Percentiles rank a stretch among this genome's conserved stretches.
phyloP scores from a whole-genome alignment of 1,284 basidiomycete genomes.

The Trichosporon ovoides region DNA sequence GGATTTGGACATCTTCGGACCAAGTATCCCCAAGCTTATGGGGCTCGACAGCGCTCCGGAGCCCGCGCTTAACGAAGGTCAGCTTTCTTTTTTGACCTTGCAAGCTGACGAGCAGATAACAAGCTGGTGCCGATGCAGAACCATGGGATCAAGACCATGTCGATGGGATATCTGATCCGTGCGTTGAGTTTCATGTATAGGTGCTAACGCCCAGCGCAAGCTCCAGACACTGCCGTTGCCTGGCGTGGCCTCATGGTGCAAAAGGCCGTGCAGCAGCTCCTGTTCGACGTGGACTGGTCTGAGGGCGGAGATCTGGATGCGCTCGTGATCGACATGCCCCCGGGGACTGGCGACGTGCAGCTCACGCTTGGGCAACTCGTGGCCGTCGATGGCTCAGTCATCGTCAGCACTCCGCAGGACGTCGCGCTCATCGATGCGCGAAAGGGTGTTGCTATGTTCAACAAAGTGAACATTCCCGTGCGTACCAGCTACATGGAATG shows the following conservation, averaged over 20 bases:
- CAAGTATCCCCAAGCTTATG: slow-evolving; percentile 92
- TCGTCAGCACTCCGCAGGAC: slow-evolving; percentile 94
- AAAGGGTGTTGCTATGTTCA: slow-evolving; percentile 90
- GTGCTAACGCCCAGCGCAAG: no score
- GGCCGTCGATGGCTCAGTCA: slow-evolving; percentile 75
- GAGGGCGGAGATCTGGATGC: slow-evolving; percentile 60
- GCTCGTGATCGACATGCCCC: slow-evolving; percentile 93
- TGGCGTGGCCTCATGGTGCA: slow-evolving; percentile 99
- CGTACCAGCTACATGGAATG: slow-evolving; percentile 20
- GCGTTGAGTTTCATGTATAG: no score
- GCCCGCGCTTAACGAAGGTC: slow-evolving; percentile 69
- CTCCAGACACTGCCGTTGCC: slow-evolving; percentile 71
- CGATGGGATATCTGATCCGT: slow-evolving; percentile 74
- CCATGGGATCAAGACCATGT: slow-evolving; percentile 91
- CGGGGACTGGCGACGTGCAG: slow-evolving; percentile 94
- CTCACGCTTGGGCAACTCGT: slow-evolving; percentile 89
- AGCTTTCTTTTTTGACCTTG: slow-evolving; percentile 33
- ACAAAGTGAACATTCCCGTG: slow-evolving; percentile 82
- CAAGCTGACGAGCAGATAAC: slow-evolving; percentile 54
- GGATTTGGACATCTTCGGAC: slow-evolving; percentile 94
- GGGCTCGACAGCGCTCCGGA: slow-evolving; percentile 76
- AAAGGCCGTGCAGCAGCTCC: slow-evolving; percentile 89
- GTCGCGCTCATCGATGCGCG: slow-evolving; percentile 87
- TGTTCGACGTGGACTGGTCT: slow-evolving; percentile 94
- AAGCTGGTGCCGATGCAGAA: slow-evolving; percentile 79